These are phyloP conservation scores for Incumbomyces delicatus DNA, from an alignment of 2,329 filamentous ascomycete species.

Conservation along the genomic window DNA sequence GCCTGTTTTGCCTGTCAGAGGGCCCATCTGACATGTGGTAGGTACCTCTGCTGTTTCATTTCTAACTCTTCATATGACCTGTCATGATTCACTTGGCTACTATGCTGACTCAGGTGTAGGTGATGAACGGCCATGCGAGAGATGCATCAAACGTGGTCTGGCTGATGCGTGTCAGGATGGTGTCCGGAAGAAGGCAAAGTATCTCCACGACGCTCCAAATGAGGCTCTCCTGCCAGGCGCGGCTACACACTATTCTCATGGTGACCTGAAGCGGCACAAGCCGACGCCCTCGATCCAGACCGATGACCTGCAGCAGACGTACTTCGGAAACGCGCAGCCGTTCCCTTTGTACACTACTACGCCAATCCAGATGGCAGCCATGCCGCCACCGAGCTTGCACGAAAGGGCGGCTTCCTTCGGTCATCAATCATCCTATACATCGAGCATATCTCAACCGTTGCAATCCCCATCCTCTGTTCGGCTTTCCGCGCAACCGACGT, in stretches of 20 bases:
- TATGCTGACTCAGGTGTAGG: slow-evolving; percentile 44
- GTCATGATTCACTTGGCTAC: slow-evolving; percentile 22
- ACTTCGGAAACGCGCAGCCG: slow-evolving; percentile 28
- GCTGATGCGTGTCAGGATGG: slow-evolving; percentile 91
- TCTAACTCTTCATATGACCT: slow-evolving; percentile 9
- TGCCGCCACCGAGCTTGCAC: slow-evolving; percentile 36
- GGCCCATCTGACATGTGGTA: slow-evolving; percentile 96
- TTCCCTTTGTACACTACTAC: slow-evolving; percentile 27
- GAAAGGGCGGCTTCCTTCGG: slow-evolving; percentile 46
- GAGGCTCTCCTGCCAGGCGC: slow-evolving; percentile 83
- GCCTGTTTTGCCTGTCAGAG: slow-evolving; percentile 96
- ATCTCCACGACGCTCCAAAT: slow-evolving; percentile 88
- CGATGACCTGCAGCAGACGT: slow-evolving; percentile 30
- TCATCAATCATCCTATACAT: slow-evolving; percentile 65
- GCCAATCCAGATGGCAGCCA: slow-evolving; percentile 33
- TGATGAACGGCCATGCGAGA: slow-evolving; percentile 85
- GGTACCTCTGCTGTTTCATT: slow-evolving; percentile 34
- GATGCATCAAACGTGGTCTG: slow-evolving; percentile 88
- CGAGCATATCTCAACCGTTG: slow-evolving; percentile 40
- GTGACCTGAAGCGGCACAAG: slow-evolving; percentile 30
- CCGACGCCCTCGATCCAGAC: slow-evolving; percentile 22
- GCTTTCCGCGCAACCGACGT: slow-evolving; percentile 35
- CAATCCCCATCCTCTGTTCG: slow-evolving; percentile 25
- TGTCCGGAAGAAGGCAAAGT: slow-evolving; percentile 97
- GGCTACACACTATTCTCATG: slow-evolving; percentile 52